phyloP scores from a whole-genome alignment of 768 basidiomycete species.

The Daedalea quercina region DNA sequence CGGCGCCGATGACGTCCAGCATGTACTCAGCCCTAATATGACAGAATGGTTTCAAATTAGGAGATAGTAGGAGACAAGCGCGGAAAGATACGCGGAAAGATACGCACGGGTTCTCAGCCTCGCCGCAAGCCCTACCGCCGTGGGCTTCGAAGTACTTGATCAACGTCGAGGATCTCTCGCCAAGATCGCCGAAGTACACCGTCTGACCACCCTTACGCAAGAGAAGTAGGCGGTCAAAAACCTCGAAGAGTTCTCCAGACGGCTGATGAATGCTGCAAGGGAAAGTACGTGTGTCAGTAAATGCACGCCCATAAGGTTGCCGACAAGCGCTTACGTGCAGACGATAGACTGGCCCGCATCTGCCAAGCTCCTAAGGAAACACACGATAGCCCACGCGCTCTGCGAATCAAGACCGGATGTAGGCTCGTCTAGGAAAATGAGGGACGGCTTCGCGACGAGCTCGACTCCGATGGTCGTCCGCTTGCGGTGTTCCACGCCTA shows the following conservation, averaged over 20 bases:
- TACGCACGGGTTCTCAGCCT: constrained; percentile 59
- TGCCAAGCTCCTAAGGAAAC: constrained; percentile 70
- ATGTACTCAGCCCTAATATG: constrained; percentile 37
- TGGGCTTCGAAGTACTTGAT: constrained; percentile 73
- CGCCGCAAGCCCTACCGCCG: constrained; percentile 53
- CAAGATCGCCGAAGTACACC: constrained; percentile 66
- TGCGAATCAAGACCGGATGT: constrained; percentile 84
- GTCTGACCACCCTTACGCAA: constrained; percentile 71
- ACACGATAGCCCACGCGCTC: constrained; percentile 77
- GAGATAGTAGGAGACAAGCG: too few species aligned
- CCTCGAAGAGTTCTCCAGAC: constrained; percentile 79
- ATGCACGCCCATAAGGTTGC: background rate
- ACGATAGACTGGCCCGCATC: constrained; percentile 81
- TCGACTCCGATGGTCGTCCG: constrained; percentile 85
- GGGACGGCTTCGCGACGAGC: constrained; percentile 76
- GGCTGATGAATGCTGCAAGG: constrained; percentile 48
- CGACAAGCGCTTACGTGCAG: constrained; percentile 44
- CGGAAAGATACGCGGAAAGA: too few species aligned
- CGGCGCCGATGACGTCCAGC: constrained; percentile 53
- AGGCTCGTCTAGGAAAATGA: constrained; percentile 86
- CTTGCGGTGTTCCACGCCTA: constrained; percentile 70
- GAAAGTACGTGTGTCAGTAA: background rate
- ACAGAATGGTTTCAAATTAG: too few species aligned
- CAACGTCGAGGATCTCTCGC: constrained; percentile 50
- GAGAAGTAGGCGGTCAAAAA: constrained; percentile 74